Evolutionary conservation across 805 yeast species (phyloP), one percentile per base, ranked within the genome.

Genomic region (Scheffersomyces coipomensis): DNA sequence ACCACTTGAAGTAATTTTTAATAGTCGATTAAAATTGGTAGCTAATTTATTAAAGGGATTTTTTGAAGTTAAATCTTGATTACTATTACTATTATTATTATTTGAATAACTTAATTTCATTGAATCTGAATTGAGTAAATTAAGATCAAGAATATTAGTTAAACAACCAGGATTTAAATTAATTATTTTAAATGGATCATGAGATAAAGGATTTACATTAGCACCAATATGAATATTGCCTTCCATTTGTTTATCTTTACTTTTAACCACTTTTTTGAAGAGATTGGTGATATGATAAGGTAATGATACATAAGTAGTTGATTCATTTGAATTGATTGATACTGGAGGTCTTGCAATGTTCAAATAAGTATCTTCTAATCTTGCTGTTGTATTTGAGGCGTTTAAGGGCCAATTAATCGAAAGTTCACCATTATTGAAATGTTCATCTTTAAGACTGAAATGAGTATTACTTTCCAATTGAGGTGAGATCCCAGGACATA

Each of bases 141-240:
- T 36, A 12, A 52, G 25, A 15, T 46, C 56, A 9, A 54, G 33
- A 12, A 53, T 48, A 23, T 45, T 47, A 7, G 58, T 58, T 11
- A 72, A 43, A 46, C 83, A 78, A 0, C 85, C 82, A 0, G 83
- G 82, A 15, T 73, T 77, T 38, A 78, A 56, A 47, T 73, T 78
- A 16, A 78, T 79, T 19, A 67, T 60, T 38, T 67, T 66, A 49
- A 73, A 78, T 1, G 78, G 75, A 49, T 79, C 85, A 4, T 79
- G 72, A 30, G 58, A 44, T 38, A 79, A 55, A 0, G 83, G 79
- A 42, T 76, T 78, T 21, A 78, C 66, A 33, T 67, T 67, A 32
- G 82, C 79, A 0, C 82, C 85, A 16, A 78, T 64, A 19, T 66
- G 73, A 48, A 71, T 47, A 3, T 73, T 72, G 19, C 70, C 76